Evolutionary conservation across 1,284 basidiomycete genomes (phyloP), one percentile per base, ranked within the genome.

Genomic region (Somion occarium): DNA sequence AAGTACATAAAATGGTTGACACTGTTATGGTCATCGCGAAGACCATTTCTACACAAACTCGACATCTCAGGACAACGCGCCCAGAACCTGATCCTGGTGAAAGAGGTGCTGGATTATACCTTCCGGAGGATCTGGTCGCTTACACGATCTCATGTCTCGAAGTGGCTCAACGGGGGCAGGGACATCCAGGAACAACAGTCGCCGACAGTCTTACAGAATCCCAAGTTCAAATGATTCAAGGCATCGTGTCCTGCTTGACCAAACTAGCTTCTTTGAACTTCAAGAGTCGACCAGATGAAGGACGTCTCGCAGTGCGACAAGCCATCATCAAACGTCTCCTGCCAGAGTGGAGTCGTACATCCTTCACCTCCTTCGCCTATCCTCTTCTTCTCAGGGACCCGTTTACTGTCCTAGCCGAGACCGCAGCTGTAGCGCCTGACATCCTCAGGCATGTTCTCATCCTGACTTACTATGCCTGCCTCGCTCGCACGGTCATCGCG

Each of bases 71-170:
- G 25, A 23, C 18, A 22, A 87, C 90, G 50, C 75, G 88, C 23
- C 75, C 78, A 3, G 88, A 91, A 61, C 88, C 86, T 1, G 85
- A 90, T 11, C 60, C 68, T 1, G 80, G 80, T 2, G 86, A 90
- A 54, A 74, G 88, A 23, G 88, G 89, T 0, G 79, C 79, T 1
- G 88, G 88, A 0, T 80, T 93, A 53, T 95, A 95, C 61, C 73
- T 98, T 2, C 91, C 94, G 0, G 90, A 95, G 59, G 92, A 96
- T 56, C 71, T 97, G 27, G 74, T 96, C n/a, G 91, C 85, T 1
- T 97, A 95, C 65, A 94, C 93, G 0, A 78, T 98, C 43, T 74
- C 85, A 1, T 75, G 82, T n/a, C 78, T 91, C 49, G 95, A 98
- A 69, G 80, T 91, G 20, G 80, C 88, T 0, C 81, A 87, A 50